Percentiles rank a stretch among this genome's conserved stretches.
These are phyloP conservation scores for Juglanconis oblonga DNA, from an alignment of 2,329 filamentous ascomycete genomes.

Conservation along the genomic window DNA sequence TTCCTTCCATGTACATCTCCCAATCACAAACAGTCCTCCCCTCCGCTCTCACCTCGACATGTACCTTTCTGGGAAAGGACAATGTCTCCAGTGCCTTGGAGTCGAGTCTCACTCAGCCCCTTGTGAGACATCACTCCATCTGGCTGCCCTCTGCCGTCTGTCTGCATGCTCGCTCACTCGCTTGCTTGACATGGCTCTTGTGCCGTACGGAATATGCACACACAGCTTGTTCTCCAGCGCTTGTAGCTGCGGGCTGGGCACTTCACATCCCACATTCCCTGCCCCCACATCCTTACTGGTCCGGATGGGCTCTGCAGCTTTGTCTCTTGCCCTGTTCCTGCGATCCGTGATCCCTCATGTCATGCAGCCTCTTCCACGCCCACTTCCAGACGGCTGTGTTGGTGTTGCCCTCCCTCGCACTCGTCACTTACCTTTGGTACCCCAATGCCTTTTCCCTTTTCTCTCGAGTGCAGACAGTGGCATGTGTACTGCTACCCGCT, in stretches of 20 bases:
- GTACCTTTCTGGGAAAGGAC: neutral
- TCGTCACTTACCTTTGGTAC: neutral
- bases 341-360: neutral
- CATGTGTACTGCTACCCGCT: slow-evolving; percentile 1
- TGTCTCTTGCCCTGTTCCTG: slow-evolving; percentile 4
- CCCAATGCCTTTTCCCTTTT: neutral
- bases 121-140: neutral
- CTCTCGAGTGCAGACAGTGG: neutral
- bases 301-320: slow-evolving; percentile 5
- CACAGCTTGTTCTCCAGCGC: slow-evolving; percentile 2
- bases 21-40: neutral
- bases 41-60: neutral
- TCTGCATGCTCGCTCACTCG: neutral
- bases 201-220: neutral
- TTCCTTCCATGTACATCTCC: neutral
- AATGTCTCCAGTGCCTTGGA: neutral
- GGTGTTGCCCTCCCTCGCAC: neutral
- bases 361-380: slow-evolving; percentile 1
- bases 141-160: neutral
- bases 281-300: neutral
- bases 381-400: neutral
- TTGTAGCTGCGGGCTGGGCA: slow-evolving; percentile 2
- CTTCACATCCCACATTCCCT: neutral
- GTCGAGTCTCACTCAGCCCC: neutral
- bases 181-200: neutral